Base-by-base conservation (phyloP, 139 green algal species). In the Mesostigma viride region DNA sequence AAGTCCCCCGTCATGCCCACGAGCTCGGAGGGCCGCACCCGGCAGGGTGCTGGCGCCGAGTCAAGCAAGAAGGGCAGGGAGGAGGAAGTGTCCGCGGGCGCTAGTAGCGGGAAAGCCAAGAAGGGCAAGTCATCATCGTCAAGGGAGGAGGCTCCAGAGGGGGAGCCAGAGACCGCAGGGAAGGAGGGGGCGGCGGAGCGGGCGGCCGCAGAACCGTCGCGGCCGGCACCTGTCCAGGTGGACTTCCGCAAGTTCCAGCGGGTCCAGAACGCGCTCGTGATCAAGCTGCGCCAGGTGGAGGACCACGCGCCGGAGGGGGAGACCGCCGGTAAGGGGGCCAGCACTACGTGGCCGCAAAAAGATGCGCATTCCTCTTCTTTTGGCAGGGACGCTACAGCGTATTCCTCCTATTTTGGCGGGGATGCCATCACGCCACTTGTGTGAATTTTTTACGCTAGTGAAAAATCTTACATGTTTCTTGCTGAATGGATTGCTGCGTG, bases 231-330 rank as follows among this genome's bases (percentile, higher is more conserved):
- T 20, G 35, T 72, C n/a, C 30, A 48, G 22, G 48, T 72, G 30
- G 51, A 63, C 22, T 72, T 36, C 22, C 62, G 72, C 17, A 72
- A 72, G 62, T 35, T 75, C 20, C 44, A 71, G 62, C 62, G 17
- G 0, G 31, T 66, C 2, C 79, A 69, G 61, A 63, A 76, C 67
- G 58, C 62, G 0, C 78, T 80, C n/a, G 86, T 83, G 60, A 83
- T 91, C 61, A 83, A 71, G 26, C 81, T 86, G 24, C 24, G 62
- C 22, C 63, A 73, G 22, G 68, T 82, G 48, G 89, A 94, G 77
- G 80, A 86, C 46, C 80, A 87, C 61, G 82, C 65, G 8, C 68
- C 72, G 36, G 44, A 57, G 1, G 79, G 71, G 6, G 34, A 31
- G 31, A 68, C 74, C n/a, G 24, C 44, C 40, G 3, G 44, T 4